Conservation (phyloP, 139 green algal species). For the Spirogloea muscicola region DNA sequence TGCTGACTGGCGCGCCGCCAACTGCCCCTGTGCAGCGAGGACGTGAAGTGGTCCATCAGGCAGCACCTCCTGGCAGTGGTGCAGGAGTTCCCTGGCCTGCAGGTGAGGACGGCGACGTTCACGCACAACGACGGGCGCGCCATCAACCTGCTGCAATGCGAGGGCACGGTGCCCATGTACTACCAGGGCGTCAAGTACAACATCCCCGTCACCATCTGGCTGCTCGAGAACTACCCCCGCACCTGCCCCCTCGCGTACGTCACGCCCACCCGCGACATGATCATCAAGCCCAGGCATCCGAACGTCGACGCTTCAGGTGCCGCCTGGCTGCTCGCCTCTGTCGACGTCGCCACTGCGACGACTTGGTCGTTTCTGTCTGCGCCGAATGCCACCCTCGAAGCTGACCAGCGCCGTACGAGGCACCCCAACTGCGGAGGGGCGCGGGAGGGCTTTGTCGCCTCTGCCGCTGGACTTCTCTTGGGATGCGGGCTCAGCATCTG, state of each 20-base stretch:
- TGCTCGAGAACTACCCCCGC: constrained; percentile 73
- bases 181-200: constrained; percentile 86
- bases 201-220: constrained; percentile 82
- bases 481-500: too few species aligned
- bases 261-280: constrained; percentile 78
- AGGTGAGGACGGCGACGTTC: constrained; percentile 35
- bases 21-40: too few species aligned
- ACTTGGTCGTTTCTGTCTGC: background rate
- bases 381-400: background rate
- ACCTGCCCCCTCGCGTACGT: constrained; percentile 72
- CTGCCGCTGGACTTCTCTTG: too few species aligned
- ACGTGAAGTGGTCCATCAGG: constrained; percentile 59
- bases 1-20: too few species aligned
- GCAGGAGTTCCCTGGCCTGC: constrained; percentile 43
- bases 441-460: too few species aligned
- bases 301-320: constrained; percentile 72
- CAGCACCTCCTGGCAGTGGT: constrained; percentile 69
- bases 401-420: too few species aligned
- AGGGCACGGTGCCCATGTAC: constrained; percentile 83
- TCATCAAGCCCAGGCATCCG: constrained; percentile 76
- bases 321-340: constrained; percentile 54
- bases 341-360: constrained; percentile 18
- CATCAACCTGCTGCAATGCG: constrained; percentile 64
- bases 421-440: too few species aligned
- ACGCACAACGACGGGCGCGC: constrained; percentile 52